phyloP scores from a whole-genome alignment of 1,284 basidiomycete species.

The Apiotrichum sp. region DNA sequence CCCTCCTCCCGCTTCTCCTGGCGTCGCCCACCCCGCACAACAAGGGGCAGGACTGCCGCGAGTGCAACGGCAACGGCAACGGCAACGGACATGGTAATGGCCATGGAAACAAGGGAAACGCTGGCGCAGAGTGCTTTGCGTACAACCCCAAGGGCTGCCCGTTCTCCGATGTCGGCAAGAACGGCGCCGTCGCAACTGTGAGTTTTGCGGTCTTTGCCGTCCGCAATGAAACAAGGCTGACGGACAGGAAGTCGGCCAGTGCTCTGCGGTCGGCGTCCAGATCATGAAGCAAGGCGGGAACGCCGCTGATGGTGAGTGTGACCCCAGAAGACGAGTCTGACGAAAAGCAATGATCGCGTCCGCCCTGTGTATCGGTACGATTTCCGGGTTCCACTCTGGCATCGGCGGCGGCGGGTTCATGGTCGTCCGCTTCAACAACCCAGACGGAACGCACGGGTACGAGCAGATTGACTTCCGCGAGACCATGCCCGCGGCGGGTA shows the following conservation, averaged over 20 bases:
- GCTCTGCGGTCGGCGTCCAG: slow-evolving; percentile 45
- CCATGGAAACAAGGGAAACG: too few species aligned
- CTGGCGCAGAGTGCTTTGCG: slow-evolving; percentile 11
- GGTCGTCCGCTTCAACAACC: slow-evolving; percentile 14
- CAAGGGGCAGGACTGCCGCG: too few species aligned
- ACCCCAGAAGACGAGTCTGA: background rate
- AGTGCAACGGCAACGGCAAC: too few species aligned
- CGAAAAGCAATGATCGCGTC: slow-evolving; percentile 29
- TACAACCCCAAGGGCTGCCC: slow-evolving; percentile 23
- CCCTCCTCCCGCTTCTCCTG: too few species aligned
- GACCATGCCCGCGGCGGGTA: slow-evolving; percentile 42
- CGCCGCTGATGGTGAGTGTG: slow-evolving; percentile 41
- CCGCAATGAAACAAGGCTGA: background rate
- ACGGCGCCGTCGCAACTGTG: slow-evolving; percentile 26
- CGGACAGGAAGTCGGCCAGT: slow-evolving; percentile 41
- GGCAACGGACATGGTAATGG: too few species aligned
- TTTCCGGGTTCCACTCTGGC: slow-evolving; percentile 46
- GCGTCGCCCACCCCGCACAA: too few species aligned
- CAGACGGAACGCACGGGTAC: slow-evolving; percentile 30
- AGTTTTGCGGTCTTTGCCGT: background rate
- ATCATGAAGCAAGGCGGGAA: slow-evolving; percentile 44
- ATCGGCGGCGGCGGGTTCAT: slow-evolving; percentile 40
- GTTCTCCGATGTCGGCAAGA: slow-evolving; percentile 16
- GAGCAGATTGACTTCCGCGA: slow-evolving; percentile 48
- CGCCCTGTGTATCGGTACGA: slow-evolving; percentile 45